phyloP scores from a whole-genome alignment of 192 early-diverging fungal genomes.

The Backusella psychrophila region DNA sequence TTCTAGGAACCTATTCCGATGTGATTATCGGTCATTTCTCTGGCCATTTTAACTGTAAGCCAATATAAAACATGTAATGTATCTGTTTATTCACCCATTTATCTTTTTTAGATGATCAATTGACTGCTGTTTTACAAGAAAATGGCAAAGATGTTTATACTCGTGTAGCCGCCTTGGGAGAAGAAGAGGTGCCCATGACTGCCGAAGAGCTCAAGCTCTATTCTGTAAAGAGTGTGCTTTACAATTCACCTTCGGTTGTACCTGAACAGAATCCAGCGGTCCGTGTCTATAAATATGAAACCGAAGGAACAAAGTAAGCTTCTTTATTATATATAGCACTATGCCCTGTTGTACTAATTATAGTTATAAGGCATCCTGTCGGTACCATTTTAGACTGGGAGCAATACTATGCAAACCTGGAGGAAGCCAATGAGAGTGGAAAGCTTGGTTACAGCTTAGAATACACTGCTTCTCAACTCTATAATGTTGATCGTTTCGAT shows the following conservation, averaged over 20 bases:
- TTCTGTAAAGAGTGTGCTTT: constrained; percentile 17
- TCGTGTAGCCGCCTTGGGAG: constrained; percentile 6
- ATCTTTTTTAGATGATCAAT: constrained; percentile 12
- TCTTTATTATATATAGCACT: neutral
- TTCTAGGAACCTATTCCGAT: constrained; percentile 35
- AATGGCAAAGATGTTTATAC: neutral
- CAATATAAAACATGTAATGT: neutral
- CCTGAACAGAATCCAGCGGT: constrained; percentile 39
- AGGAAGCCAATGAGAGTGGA: constrained; percentile 15
- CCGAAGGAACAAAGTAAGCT: constrained; percentile 3
- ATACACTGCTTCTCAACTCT: constrained; percentile 29
- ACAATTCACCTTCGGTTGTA: constrained; percentile 38
- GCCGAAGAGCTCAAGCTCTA: constrained; percentile 8
- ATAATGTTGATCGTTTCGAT: constrained; percentile 18
- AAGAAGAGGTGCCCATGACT: neutral
- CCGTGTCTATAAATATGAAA: constrained; percentile 39
- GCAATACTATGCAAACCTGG: constrained; percentile 32
- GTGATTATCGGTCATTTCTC: constrained; percentile 37
- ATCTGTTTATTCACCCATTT: neutral
- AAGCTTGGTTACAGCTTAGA: constrained; percentile 20
- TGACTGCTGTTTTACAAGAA: constrained; percentile 23
- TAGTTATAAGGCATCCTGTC: constrained; percentile 6
- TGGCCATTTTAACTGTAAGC: constrained; percentile 36
- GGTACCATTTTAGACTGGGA: constrained; percentile 30
- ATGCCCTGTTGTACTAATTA: neutral